Evolutionary conservation across 1,139 yeast genomes (phyloP).

Genomic region (Entelexis sorbosivorans): DNA sequence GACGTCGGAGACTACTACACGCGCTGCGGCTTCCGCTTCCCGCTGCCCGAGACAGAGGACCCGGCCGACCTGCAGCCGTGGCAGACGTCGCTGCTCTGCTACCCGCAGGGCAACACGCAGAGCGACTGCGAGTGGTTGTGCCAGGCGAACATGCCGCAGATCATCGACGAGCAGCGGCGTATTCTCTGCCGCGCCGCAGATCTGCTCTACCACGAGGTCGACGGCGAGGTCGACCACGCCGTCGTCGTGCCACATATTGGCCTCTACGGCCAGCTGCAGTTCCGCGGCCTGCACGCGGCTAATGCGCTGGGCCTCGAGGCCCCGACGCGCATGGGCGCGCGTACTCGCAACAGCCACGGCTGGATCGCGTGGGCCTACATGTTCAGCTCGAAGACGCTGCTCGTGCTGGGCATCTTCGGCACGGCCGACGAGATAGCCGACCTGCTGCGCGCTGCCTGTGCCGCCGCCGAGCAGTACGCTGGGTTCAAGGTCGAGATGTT

Average conservation of each 20-base stretch:
- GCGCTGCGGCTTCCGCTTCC: constrained; percentile 13
- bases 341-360: constrained; percentile 16
- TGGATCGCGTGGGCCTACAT: constrained; percentile 20
- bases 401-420: constrained; percentile 14
- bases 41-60: constrained; percentile 2
- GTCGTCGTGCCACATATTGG: constrained; percentile 35
- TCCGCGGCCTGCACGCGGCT: constrained; percentile 33
- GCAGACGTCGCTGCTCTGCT: constrained; percentile 2
- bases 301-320: neutral
- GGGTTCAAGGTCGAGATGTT: constrained; percentile 10
- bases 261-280: constrained; percentile 36
- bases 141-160: constrained; percentile 1
- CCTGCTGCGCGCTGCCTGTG: constrained; percentile 8
- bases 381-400: constrained; percentile 9
- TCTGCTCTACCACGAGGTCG: constrained; percentile 2
- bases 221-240: constrained; percentile 21
- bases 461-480: constrained; percentile 6
- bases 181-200: constrained; percentile 11
- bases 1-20: constrained; percentile 17
- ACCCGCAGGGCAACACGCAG: neutral
- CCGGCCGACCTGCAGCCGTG: constrained; percentile 30
- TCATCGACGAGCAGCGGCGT: constrained; percentile 13
- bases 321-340: constrained; percentile 14
- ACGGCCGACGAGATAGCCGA: constrained; percentile 15
- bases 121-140: constrained; percentile 10